A percentile compares a stretch with the other conserved stretches of the same genome.
These are phyloP conservation scores for Phytopythium litorale DNA, from an alignment of 352 stramenopile species.

Conservation along the genomic window DNA sequence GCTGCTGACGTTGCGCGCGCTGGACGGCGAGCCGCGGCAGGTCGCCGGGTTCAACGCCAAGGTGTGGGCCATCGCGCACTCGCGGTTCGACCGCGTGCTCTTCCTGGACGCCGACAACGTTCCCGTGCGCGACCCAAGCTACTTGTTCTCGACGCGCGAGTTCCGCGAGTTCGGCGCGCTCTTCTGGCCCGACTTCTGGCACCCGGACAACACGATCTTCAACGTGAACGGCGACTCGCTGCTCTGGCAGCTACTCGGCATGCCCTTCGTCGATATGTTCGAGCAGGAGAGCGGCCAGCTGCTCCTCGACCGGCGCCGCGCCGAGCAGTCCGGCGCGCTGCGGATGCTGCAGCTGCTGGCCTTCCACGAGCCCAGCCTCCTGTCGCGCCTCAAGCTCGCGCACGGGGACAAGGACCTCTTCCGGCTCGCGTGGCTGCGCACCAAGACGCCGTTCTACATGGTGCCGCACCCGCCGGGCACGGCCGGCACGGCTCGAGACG, in stretches of 20 bases:
- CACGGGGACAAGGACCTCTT: conserved; percentile 62
- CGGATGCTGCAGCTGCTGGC: conserved; percentile 31
- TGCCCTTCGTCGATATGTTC: conserved; percentile 44
- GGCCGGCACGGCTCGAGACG: conserved; percentile 25
- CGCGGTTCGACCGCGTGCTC: conserved; percentile 30
- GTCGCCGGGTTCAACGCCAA: conserved; percentile 43
- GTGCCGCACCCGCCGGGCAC: conserved; percentile 22
- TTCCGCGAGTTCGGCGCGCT: conserved; percentile 35
- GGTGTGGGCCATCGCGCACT: conserved; percentile 35
- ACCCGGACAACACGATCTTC: conserved; percentile 48
- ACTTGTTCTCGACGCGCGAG: conserved; percentile 35
- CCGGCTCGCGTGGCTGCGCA: conserved; percentile 50
- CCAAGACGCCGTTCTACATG: conserved; percentile 46
- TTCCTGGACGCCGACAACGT: conserved; percentile 61
- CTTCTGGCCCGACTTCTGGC: conserved; percentile 64
- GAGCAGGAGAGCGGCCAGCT: conserved; percentile 52
- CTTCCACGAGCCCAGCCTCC: conserved; percentile 36
- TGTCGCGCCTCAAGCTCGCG: conserved; percentile 30
- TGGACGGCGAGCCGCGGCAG: conserved; percentile 20
- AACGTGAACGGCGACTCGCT: conserved; percentile 45
- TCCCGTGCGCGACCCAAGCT: conserved; percentile 39
- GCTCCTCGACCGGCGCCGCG: conserved; percentile 28
- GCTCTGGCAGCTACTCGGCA: conserved; percentile 45
- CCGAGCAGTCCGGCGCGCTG: conserved; percentile 11
- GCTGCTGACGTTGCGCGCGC: conserved; percentile 22